phyloP scores from a whole-genome alignment of 164 flowering plant genomes.

The Euptelea pleiosperma region DNA sequence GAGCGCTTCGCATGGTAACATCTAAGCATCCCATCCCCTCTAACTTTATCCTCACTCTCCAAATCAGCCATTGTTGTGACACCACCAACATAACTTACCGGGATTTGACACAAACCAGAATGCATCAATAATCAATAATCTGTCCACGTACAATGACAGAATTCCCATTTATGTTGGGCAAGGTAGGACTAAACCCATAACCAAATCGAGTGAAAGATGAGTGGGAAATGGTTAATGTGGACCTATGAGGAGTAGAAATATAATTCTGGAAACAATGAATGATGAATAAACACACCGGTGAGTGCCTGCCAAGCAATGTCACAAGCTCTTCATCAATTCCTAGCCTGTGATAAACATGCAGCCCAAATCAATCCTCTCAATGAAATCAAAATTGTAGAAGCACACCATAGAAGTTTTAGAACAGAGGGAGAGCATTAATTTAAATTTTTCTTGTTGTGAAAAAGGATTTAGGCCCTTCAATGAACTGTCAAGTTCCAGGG shows the following conservation, averaged over 20 bases:
- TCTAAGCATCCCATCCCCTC: conserved; percentile 77
- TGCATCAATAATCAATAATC: neutral
- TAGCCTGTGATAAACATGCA: conserved; percentile 42
- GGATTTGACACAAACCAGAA: conserved; percentile 50
- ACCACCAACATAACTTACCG: conserved; percentile 93
- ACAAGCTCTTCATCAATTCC: conserved; percentile 97
- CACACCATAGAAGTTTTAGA: too few relatives aligned
- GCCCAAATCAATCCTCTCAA: neutral
- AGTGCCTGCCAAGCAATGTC: conserved; percentile 63
- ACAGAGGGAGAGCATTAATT: too few relatives aligned
- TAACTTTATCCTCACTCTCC: conserved; percentile 66
- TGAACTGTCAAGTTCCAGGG: too few relatives aligned
- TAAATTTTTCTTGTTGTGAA: too few relatives aligned
- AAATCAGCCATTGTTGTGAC: conserved; percentile 74
- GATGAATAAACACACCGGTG: conserved; percentile 51
- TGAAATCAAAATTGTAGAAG: too few relatives aligned
- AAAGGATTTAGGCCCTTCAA: too few relatives aligned
- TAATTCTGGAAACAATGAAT: neutral
- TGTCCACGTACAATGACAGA: neutral
- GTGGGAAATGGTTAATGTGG: too few relatives aligned
- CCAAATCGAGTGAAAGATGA: neutral
- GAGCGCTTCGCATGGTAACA: conserved; percentile 90
- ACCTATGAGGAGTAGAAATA: too few relatives aligned
- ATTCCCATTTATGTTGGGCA: too few relatives aligned
- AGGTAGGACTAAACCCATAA: too few relatives aligned